Base-by-base conservation (phyloP, 2,329 filamentous ascomycete species). In the Verticillium isaacii region DNA sequence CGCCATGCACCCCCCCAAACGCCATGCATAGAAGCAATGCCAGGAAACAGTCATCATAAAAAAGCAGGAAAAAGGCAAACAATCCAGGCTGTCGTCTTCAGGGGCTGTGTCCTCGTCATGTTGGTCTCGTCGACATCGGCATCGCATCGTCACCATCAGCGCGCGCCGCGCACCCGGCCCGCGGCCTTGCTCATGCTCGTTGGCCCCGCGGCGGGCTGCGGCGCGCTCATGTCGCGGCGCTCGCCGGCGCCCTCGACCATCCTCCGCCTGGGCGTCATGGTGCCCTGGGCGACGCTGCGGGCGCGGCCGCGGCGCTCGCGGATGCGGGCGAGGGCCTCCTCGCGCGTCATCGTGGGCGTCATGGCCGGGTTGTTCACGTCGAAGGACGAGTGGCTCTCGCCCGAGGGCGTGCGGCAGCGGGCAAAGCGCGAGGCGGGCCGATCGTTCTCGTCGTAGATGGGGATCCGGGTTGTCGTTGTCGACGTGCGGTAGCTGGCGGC, bases 291-390 rank as follows among this genome's bases (percentile, higher is more conserved):
- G 62, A 89, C 84, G 72, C 88, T 91, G 67, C 86, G 82, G 61
- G 90, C 89, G 56, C 91, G 80, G 7, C 89, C 89, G 60, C 91
- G 79, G 32, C 91, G 82, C 75, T 91, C 88, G 60, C 87, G 83
- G 66, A 94, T 93, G 71, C 89, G 86, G 61, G 89, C 89, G 17
- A 94, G 81, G 3, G 90, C 90, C 73, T 92, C 82, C 72, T 92
- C 91, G 60, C 91, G 82, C 32, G 85, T 85, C 84, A 89, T 87
- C 45, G 86, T 89, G 5, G 86, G 85, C 52, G 83, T 87, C 63
- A 89, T 72, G 11, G 85, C 85, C 23, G 84, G 83, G 70, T 87
- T 83, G 63, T 75, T 82, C 50, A 77, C 70, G 70, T 86, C 84
- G 67, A 86, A 86, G 11, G 75, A 78, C 4, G 77, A 63, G 45